Base-by-base conservation (phyloP, 2,329 filamentous ascomycete species). In the Cercospora citrullina region DNA sequence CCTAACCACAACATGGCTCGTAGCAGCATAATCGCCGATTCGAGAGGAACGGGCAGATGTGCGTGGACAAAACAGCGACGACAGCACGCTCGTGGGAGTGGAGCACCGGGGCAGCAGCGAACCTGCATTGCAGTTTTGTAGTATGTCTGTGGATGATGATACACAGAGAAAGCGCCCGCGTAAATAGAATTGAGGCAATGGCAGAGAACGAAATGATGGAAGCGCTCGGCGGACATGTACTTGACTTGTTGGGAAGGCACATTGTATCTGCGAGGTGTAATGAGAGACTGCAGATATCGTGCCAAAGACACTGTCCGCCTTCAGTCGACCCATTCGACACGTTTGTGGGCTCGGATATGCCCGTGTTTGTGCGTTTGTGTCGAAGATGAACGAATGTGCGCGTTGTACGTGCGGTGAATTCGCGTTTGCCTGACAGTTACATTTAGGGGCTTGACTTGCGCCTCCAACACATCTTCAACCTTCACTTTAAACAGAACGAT, bases 11-110 rank as follows among this genome's bases (percentile, higher is more conserved):
- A 36, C 0, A 64, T 14, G n/a, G 61, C 31, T 57, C 33, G 61
- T 16, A 58, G 61, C 48, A 51, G 51, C 51, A 58, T 53, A 58
- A 59, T 55, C n/a, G 55, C 55, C 55, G 55, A 21, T 31, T 36
- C 55, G 55, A 59, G 55, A 36, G 55, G 16, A 55, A 55, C n/a
- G 9, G 55, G 18, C 28, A 12, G 18, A 12, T 36, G 28, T 36
- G 30, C 12, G 53, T 59, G 62, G 62, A 42, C 14, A 23, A 33
- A 33, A 64, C 36, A 59, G 62, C 53, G 36, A 53, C 48, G 21
- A 64, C 62, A 64, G 62, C 31, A 64, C 62, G 62, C 62, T 58
- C 62, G 51, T 59, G 53, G 31, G 33, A 59, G 53, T 58, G 36
- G 30, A 48, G 31, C 21, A 58, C 26, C 30, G 53, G 26, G 26